Conservation (phyloP, 2,329 filamentous ascomycete genomes). For the Colletotrichum euphorbiae region DNA sequence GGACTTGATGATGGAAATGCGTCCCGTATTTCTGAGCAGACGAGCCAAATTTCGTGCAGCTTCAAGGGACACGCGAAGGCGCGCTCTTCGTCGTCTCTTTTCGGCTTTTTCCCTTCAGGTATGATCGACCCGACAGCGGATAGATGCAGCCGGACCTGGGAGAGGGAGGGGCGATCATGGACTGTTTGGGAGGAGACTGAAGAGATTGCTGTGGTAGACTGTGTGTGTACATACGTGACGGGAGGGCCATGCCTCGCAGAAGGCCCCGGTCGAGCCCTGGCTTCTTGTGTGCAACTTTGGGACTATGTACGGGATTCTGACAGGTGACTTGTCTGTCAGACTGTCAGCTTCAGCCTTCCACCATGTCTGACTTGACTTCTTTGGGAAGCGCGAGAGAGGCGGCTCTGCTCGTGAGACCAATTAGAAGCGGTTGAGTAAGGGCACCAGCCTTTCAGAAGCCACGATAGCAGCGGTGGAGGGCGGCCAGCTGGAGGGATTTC, state of each 20-base stretch:
- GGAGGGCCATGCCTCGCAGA: slow-evolving; percentile 27
- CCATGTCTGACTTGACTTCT: not conserved
- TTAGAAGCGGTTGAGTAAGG: not conserved
- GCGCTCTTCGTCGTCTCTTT: not conserved
- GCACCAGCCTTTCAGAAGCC: slow-evolving; percentile 8
- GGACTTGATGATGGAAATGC: not conserved
- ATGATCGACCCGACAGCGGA: slow-evolving; percentile 35
- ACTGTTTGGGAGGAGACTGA: slow-evolving; percentile 27
- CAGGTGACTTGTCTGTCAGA: slow-evolving; percentile 35
- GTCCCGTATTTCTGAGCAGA: not conserved
- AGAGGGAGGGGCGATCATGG: slow-evolving; percentile 30
- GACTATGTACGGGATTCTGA: slow-evolving; percentile 33
- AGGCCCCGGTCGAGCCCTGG: not conserved
- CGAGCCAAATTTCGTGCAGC: not conserved
- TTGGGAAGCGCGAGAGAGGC: slow-evolving; percentile 7
- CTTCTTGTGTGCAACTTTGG: slow-evolving; percentile 19
- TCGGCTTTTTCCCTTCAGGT: not conserved
- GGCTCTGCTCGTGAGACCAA: slow-evolving; percentile 23
- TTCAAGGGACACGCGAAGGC: slow-evolving; percentile 6
- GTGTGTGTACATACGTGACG: slow-evolving; percentile 24
- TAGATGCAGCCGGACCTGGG: slow-evolving; percentile 20
- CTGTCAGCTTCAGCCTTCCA: slow-evolving; percentile 33
- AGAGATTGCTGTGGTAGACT: slow-evolving; percentile 5
- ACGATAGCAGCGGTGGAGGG: slow-evolving; percentile 10
- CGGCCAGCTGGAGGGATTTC: slow-evolving; percentile 9